Evolutionary conservation across 2,329 filamentous ascomycete species (phyloP).

Genomic region (Microdochium trichocladiopsis): DNA sequence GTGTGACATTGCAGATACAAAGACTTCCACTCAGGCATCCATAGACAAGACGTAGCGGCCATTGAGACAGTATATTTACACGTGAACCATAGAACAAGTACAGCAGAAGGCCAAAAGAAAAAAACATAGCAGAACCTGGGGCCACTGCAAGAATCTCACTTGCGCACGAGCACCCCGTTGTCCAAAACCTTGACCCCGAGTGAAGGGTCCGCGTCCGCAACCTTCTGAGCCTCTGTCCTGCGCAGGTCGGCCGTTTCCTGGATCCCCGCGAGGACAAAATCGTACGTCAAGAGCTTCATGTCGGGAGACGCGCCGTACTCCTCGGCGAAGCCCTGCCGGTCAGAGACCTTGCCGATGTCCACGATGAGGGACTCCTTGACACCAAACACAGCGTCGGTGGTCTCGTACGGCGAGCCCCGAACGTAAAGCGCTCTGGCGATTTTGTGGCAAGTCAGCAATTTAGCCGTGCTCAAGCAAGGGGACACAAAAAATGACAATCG

Average conservation of each 20-base stretch:
- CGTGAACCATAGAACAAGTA: too few species aligned
- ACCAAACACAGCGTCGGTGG: conserved; percentile 78
- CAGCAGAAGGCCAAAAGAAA: too few species aligned
- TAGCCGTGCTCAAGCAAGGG: conserved; percentile 2
- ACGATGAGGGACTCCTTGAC: conserved; percentile 77
- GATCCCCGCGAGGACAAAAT: conserved; percentile 72
- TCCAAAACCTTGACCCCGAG: not conserved
- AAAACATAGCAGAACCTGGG: too few species aligned
- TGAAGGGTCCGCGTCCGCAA: not conserved
- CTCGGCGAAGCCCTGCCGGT: conserved; percentile 41
- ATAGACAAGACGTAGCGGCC: too few species aligned
- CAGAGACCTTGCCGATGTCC: conserved; percentile 41
- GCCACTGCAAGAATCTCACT: not conserved
- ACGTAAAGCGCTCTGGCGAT: conserved; percentile 68
- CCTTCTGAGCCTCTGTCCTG: not conserved
- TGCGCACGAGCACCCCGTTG: not conserved
- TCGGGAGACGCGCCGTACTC: conserved; percentile 60
- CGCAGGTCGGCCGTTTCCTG: conserved; percentile 61
- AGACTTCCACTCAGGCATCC: too few species aligned
- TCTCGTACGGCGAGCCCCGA: conserved; percentile 73
- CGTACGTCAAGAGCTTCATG: conserved; percentile 57
- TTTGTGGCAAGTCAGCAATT: not conserved
- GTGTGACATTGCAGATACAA: too few species aligned
- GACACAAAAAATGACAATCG: not conserved
- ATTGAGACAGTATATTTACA: too few species aligned